Percentiles rank a stretch among this genome's conserved stretches.
phyloP scores from a whole-genome alignment of 1,284 basidiomycete genomes.

The Vanrija pseudolonga region DNA sequence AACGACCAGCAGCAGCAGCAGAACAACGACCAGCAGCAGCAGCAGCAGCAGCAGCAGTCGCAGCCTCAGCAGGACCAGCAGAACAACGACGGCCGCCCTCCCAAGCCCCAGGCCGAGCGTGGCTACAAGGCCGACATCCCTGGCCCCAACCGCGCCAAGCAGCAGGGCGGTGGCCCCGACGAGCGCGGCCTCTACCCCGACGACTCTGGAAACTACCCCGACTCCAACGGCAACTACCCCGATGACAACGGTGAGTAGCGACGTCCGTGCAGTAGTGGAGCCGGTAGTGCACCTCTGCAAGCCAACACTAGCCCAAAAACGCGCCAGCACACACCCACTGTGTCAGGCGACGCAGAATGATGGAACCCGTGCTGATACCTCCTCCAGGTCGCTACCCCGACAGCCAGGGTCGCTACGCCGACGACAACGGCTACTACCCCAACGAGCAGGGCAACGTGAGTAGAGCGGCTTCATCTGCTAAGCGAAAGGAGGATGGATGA shows the following conservation, averaged over 20 bases:
- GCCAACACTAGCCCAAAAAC: not conserved
- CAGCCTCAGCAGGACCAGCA: not conserved
- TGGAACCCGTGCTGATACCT: too few species aligned
- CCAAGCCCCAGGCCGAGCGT: not conserved
- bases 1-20: not conserved
- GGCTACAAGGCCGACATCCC: conserved; percentile 1
- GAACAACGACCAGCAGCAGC: not conserved
- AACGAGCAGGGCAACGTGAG: not conserved
- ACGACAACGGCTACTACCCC: conserved; percentile 1
- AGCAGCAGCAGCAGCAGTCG: not conserved
- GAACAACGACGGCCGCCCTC: not conserved
- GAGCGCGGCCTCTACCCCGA: conserved; percentile 5
- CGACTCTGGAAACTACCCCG: conserved; percentile 1
- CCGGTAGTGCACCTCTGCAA: too few species aligned
- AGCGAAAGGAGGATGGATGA: too few species aligned
- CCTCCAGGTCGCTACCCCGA: not conserved
- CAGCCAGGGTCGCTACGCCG: not conserved
- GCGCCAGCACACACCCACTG: too few species aligned
- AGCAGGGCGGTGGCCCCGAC: not conserved
- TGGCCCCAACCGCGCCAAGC: not conserved
- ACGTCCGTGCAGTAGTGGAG: too few species aligned
- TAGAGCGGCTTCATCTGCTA: too few species aligned
- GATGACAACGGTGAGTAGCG: not conserved
- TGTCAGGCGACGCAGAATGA: too few species aligned
- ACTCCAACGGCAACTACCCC: not conserved